Conservation (phyloP, 352 stramenopile species). For the Globisporangium echinulatum region DNA sequence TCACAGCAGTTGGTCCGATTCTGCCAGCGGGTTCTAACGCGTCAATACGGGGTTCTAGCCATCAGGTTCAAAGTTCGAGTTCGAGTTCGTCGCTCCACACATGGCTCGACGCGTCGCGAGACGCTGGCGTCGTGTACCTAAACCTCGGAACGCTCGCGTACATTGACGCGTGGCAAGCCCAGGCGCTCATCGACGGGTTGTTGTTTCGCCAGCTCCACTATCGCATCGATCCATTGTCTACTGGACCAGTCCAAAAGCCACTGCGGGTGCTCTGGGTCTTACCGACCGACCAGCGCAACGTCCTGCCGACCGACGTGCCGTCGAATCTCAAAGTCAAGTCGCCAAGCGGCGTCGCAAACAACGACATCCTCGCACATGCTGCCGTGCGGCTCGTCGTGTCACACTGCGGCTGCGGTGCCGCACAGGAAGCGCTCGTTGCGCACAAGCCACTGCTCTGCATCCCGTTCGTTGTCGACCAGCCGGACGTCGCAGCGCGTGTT, state of each 20-base stretch:
- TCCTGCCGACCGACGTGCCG: slow-evolving; percentile 47
- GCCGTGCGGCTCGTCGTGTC: slow-evolving; percentile 67
- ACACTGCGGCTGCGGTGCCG: slow-evolving; percentile 85
- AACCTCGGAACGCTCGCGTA: slow-evolving; percentile 77
- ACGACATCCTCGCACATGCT: slow-evolving; percentile 59
- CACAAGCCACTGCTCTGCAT: slow-evolving; percentile 82
- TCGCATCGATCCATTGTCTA: too few relatives aligned
- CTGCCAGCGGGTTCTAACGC: slow-evolving; percentile 20
- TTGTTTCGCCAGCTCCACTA: slow-evolving; percentile 18
- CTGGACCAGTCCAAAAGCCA: slow-evolving; percentile 19
- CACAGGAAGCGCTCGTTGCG: slow-evolving; percentile 74
- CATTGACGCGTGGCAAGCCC: slow-evolving; percentile 74
- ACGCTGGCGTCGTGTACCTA: slow-evolving; percentile 53
- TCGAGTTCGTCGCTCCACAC: slow-evolving; percentile 21
- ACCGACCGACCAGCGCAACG: slow-evolving; percentile 59
- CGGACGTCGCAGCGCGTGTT: slow-evolving; percentile 74
- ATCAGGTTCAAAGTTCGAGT: neutral
- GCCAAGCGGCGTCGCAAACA: slow-evolving; percentile 43
- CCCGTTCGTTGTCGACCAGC: slow-evolving; percentile 85
- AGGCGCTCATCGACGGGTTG: slow-evolving; percentile 65
- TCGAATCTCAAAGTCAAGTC: slow-evolving; percentile 60
- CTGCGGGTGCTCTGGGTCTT: slow-evolving; percentile 77
- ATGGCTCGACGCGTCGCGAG: slow-evolving; percentile 28
- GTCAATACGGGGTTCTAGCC: too few relatives aligned
- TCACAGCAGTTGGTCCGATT: slow-evolving; percentile 73